Percentiles rank a stretch among this genome's conserved stretches.
Conservation (phyloP, 176 grass and related monocot genomes). For the Aegilops bicornis region DNA sequence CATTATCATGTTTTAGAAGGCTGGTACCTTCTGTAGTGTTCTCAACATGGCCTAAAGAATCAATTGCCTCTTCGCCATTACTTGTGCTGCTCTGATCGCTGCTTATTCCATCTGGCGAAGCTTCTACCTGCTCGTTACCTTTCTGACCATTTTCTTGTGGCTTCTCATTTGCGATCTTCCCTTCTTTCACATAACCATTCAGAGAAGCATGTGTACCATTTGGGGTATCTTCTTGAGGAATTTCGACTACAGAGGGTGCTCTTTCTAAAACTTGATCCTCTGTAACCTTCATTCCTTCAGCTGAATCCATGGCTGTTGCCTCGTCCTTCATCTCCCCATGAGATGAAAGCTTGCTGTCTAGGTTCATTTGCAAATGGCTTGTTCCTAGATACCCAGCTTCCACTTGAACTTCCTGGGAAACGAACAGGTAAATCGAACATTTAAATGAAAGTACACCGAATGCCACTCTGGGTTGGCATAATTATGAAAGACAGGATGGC, state of each 20-base stretch:
- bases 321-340: conserved; percentile 19
- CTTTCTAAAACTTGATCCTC: conserved; percentile 44
- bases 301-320: conserved; percentile 16
- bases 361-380: conserved; percentile 24
- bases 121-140: conserved; percentile 12
- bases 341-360: conserved; percentile 27
- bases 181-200: conserved; percentile 31
- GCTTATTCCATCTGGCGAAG: conserved; percentile 7
- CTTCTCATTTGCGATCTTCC: conserved; percentile 15
- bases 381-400: conserved; percentile 25
- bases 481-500: neutral
- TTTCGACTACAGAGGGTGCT: conserved; percentile 30
- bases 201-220: conserved; percentile 30
- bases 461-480: neutral
- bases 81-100: conserved; percentile 12
- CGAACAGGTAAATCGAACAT: conserved; percentile 23
- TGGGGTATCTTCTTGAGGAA: conserved; percentile 31
- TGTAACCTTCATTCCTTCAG: conserved; percentile 39
- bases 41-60: conserved; percentile 28
- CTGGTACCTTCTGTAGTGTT: conserved; percentile 28
- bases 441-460: neutral
- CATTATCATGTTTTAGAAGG: conserved; percentile 27
- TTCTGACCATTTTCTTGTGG: conserved; percentile 8
- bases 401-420: conserved; percentile 45
- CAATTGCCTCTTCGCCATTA: conserved; percentile 9